phyloP scores from a whole-genome alignment of 2,329 filamentous ascomycete species.

The Thelonectria discophora region DNA sequence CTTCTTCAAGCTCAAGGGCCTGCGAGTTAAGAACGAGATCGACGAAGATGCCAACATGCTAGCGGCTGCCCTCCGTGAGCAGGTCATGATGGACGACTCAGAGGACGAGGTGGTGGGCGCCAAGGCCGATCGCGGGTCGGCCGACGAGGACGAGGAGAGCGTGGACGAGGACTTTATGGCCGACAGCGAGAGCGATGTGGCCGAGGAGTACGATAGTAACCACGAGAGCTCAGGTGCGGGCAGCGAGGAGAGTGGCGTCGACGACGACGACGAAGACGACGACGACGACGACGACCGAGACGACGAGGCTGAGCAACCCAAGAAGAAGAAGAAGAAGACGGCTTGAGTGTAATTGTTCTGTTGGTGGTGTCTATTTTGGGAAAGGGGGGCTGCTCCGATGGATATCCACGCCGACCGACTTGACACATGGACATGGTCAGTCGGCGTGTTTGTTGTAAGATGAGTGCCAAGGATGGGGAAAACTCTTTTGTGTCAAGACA shows the following conservation, averaged over 20 bases:
- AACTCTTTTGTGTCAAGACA: slow-evolving; percentile 28
- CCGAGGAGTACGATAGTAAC: slow-evolving; percentile 92
- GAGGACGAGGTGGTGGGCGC: slow-evolving; percentile 81
- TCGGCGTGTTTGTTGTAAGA: slow-evolving; percentile 1
- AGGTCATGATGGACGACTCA: slow-evolving; percentile 83
- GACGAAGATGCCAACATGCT: slow-evolving; percentile 87
- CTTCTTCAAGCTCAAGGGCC: slow-evolving; percentile 95
- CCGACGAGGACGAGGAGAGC: slow-evolving; percentile 95
- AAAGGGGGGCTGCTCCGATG: background rate
- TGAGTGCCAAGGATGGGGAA: slow-evolving; percentile 25
- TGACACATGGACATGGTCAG: slow-evolving; percentile 4
- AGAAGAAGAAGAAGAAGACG: slow-evolving; percentile 63
- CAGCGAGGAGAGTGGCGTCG: slow-evolving; percentile 63
- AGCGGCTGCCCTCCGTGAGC: slow-evolving; percentile 82
- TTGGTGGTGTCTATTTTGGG: background rate
- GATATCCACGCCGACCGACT: background rate
- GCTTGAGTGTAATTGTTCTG: slow-evolving; percentile 31
- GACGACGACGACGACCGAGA: slow-evolving; percentile 56
- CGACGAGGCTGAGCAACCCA: slow-evolving; percentile 54
- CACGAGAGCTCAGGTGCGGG: slow-evolving; percentile 86
- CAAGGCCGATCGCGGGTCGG: slow-evolving; percentile 83
- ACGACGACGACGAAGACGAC: slow-evolving; percentile 55
- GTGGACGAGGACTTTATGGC: slow-evolving; percentile 96
- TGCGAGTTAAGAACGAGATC: slow-evolving; percentile 99
- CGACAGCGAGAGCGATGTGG: slow-evolving; percentile 92